Conservation (phyloP, 2,329 filamentous ascomycete species). For the Exutisphaerella laricina region DNA sequence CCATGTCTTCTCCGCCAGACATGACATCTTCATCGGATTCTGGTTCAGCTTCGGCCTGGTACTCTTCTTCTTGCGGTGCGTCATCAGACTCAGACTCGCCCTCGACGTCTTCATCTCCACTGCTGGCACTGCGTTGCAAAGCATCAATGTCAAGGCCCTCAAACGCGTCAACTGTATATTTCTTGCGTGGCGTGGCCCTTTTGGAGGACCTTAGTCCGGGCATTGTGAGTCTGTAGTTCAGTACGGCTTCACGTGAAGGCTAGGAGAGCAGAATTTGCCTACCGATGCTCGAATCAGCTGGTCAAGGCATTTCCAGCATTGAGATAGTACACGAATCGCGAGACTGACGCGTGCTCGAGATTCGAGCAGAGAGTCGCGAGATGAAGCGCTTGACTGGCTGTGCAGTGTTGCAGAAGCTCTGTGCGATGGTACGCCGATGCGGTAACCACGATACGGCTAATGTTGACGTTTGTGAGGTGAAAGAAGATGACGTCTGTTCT, state of each 20-base stretch:
- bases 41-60: constrained; percentile 26
- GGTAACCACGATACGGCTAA: not conserved
- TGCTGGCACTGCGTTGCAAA: constrained; percentile 14
- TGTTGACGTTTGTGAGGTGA: not conserved
- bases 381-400: too few species aligned
- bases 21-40: constrained; percentile 27
- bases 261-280: not conserved
- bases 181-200: constrained; percentile 22
- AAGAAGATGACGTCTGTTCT: not conserved
- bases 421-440: not conserved
- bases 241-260: not conserved
- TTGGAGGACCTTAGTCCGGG: constrained; percentile 20
- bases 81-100: constrained; percentile 12
- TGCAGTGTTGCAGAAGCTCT: not conserved
- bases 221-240: constrained; percentile 9
- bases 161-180: constrained; percentile 34
- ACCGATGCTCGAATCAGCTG: not conserved
- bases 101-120: constrained; percentile 27
- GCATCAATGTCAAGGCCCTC: constrained; percentile 30
- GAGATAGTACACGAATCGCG: not conserved
- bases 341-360: constrained; percentile 7
- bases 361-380: not conserved
- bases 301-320: not conserved
- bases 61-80: constrained; percentile 29
- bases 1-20: constrained; percentile 33